phyloP scores from a whole-genome alignment of 208 protist genomes.

The Acanthamoeba triangularis region DNA sequence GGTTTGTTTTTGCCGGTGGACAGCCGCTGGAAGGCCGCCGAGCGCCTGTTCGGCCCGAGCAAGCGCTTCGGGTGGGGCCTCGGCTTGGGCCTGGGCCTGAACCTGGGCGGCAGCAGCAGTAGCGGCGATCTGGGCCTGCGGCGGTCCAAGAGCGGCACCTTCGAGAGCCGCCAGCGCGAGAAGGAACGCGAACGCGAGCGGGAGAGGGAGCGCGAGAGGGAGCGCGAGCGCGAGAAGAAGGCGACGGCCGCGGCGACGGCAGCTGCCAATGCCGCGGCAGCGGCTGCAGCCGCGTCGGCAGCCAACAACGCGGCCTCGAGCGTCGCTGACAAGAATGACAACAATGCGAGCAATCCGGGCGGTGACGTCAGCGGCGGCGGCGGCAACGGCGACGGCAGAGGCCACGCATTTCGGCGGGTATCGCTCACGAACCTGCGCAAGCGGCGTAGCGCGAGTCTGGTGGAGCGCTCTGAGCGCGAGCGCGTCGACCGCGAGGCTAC shows the following conservation, averaged over 20 bases:
- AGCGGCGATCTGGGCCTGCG: neutral
- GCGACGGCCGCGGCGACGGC: neutral
- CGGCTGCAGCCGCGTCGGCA: no score
- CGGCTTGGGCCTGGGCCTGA: neutral
- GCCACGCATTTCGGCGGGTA: neutral
- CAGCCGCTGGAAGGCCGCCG: neutral
- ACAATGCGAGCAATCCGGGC: no score
- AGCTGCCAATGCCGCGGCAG: neutral
- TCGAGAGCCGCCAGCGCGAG: conserved; percentile 4
- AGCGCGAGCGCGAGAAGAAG: neutral
- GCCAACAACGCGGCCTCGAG: no score
- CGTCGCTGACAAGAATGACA: no score
- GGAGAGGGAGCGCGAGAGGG: neutral
- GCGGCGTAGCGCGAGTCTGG: conserved; percentile 2
- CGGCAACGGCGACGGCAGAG: neutral
- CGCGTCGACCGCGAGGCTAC: neutral
- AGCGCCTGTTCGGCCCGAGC: neutral
- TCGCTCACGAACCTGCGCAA: conserved; percentile 14
- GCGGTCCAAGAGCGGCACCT: conserved; percentile 19
- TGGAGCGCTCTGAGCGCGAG: neutral
- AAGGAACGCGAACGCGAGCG: neutral
- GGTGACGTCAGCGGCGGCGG: no score
- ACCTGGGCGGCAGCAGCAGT: neutral
- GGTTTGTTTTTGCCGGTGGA: neutral
- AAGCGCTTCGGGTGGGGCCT: neutral